Conservation (phyloP, 805 yeast genomes). For the Wickerhamiella lipophila region DNA sequence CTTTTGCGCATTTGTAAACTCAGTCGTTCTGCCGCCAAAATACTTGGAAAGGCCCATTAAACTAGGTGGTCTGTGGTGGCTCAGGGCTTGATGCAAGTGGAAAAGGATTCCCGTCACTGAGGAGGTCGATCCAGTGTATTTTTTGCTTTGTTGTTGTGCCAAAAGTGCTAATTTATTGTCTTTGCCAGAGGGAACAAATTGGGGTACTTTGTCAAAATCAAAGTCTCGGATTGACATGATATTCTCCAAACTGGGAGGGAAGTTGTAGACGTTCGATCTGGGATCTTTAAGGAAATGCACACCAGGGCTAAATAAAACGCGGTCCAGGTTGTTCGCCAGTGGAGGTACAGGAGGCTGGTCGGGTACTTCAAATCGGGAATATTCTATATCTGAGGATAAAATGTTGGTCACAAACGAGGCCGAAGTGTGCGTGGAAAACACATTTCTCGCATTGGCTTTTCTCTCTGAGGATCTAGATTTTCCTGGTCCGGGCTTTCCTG, state of each 20-base stretch:
- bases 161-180: conserved; percentile 42
- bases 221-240: conserved; percentile 56
- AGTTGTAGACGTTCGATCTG: conserved; percentile 60
- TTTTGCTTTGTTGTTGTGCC: conserved; percentile 30
- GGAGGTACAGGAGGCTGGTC: conserved; percentile 36
- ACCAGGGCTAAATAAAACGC: conserved; percentile 68
- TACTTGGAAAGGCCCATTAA: conserved; percentile 35
- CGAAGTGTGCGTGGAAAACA: too few species aligned
- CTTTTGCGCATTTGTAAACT: conserved; percentile 36
- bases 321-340: conserved; percentile 52
- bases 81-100: conserved; percentile 61
- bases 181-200: conserved; percentile 54
- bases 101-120: conserved; percentile 68
- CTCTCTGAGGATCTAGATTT: too few species aligned
- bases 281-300: conserved; percentile 70
- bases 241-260: conserved; percentile 43
- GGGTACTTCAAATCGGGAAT: conserved; percentile 6
- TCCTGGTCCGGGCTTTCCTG: too few species aligned
- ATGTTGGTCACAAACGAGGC: too few species aligned
- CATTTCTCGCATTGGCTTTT: too few species aligned
- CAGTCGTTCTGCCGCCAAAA: conserved; percentile 29
- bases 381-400: background rate
- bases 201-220: conserved; percentile 43
- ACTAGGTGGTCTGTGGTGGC: conserved; percentile 46
- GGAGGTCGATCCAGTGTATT: conserved; percentile 70